A percentile compares a stretch with the other conserved stretches of the same genome.
These are phyloP conservation scores for Claviceps maximensis DNA, from an alignment of 2,329 filamentous ascomycete species.

Conservation along the genomic window DNA sequence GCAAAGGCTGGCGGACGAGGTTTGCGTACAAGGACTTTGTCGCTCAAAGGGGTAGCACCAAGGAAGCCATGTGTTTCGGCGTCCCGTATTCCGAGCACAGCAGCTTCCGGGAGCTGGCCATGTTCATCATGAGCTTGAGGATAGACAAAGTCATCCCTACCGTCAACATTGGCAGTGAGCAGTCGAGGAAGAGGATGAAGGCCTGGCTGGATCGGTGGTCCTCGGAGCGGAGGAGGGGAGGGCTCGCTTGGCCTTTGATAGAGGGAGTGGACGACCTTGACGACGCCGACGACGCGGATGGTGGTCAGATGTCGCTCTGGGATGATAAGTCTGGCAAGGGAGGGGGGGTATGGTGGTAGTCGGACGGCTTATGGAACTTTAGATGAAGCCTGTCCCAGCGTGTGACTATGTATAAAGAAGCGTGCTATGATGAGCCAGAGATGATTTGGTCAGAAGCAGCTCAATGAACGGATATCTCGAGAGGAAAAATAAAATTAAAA, in stretches of 20 bases:
- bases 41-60: slow-evolving; percentile 72
- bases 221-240: slow-evolving; percentile 42
- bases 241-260: slow-evolving; percentile 32
- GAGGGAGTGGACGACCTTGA: slow-evolving; percentile 26
- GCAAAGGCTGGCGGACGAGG: slow-evolving; percentile 58
- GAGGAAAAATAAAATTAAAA: background rate
- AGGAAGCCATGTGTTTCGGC: slow-evolving; percentile 74
- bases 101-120: slow-evolving; percentile 82
- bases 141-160: slow-evolving; percentile 90
- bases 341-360: slow-evolving; percentile 26
- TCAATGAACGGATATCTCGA: too few species aligned
- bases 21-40: slow-evolving; percentile 62
- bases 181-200: slow-evolving; percentile 46
- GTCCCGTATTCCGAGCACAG: slow-evolving; percentile 95
- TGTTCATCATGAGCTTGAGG: slow-evolving; percentile 78
- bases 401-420: too few species aligned
- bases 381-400: too few species aligned
- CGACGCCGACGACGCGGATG: slow-evolving; percentile 20
- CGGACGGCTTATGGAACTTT: too few species aligned
- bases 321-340: slow-evolving; percentile 25
- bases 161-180: slow-evolving; percentile 62
- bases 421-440: too few species aligned
- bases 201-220: slow-evolving; percentile 52
- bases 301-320: slow-evolving; percentile 20
- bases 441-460: too few species aligned